Base-by-base conservation (phyloP, 2,329 filamentous ascomycete species). In the Saccharata proteae region DNA sequence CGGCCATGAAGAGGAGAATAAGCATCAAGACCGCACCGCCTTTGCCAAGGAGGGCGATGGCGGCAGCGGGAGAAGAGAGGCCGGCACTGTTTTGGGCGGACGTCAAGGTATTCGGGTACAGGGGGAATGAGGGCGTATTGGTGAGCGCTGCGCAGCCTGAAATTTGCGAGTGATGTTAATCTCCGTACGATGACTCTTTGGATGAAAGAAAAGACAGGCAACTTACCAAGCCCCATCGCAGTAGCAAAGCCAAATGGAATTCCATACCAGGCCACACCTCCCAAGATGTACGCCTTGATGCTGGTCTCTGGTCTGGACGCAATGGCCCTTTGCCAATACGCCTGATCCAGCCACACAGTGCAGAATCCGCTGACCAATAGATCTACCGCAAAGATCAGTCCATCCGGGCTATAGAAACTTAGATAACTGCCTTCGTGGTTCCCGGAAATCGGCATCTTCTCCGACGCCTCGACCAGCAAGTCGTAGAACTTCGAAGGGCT, bases 331-430 rank as follows among this genome's bases (percentile, higher is more conserved):
- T 69, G 18, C 59, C 57, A 4, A 59, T 27, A 32, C 5, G 30
- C 30, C 14, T 32, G 30, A 9, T 27, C 30, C 8, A 32, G 18
- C 30, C 30, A 32, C n/a, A 32, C 23, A 14, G 23, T 26, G 18
- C 23, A 27, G 24, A 32, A 32, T 8, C 30, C 30, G 12, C 22
- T 14, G 11, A 54, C 1, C 58, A 55, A 30, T 64, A 64, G 2
- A 67, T 49, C 30, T 3, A 68, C 67, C 0, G 61, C 64, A 12
- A 69, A 69, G 0, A 67, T 45, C 0, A 69, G 64, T 2, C 55
- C 64, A 54, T 66, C 29, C 29, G 66, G 63, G 3, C 65, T 68
- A 0, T 60, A 68, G 64, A 74, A 67, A 0, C 69, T 72, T 30
- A 74, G 40, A 36, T 67, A 70, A 0, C 64, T 65, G 0, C 68